Percentiles rank a stretch among this genome's conserved stretches.
Evolutionary conservation across 1,284 basidiomycete genomes (phyloP).

Genomic region (Xerocomus nothofagi): DNA sequence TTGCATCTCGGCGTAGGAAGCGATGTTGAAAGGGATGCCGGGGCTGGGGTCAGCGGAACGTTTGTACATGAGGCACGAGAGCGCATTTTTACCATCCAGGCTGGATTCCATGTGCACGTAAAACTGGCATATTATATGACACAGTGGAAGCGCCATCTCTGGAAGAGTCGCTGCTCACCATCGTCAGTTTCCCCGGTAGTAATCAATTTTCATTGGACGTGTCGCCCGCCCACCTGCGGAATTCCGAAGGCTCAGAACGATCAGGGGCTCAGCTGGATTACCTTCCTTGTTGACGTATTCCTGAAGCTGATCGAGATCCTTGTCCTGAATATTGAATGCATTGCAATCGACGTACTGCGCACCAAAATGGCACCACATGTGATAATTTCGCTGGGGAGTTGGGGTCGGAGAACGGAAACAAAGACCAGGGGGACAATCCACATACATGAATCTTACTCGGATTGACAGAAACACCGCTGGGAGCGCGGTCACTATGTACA

Average conservation of each 20-base stretch:
- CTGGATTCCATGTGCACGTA: slow-evolving; percentile 84
- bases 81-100: slow-evolving; percentile 60
- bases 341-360: no score
- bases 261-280: slow-evolving; percentile 93
- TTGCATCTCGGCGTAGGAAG: slow-evolving; percentile 93
- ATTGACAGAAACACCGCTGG: no score
- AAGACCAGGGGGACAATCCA: neutral
- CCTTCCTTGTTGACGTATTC: slow-evolving; percentile 93
- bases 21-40: slow-evolving; percentile 98
- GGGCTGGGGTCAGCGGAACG: slow-evolving; percentile 96
- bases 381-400: neutral
- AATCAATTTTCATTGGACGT: neutral
- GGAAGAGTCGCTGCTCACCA: slow-evolving; percentile 73
- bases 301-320: slow-evolving; percentile 90
- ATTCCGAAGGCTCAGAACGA: slow-evolving; percentile 97
- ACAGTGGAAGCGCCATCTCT: slow-evolving; percentile 95
- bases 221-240: slow-evolving; percentile 78
- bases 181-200: neutral
- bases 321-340: slow-evolving; percentile 80
- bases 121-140: slow-evolving; percentile 99
- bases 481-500: no score
- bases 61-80: slow-evolving; percentile 97
- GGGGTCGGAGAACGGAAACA: neutral
- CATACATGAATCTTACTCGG: no score
- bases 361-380: no score